These are phyloP conservation scores for Saccharata proteae DNA, from an alignment of 2,329 filamentous ascomycete genomes.

Conservation along the genomic window DNA sequence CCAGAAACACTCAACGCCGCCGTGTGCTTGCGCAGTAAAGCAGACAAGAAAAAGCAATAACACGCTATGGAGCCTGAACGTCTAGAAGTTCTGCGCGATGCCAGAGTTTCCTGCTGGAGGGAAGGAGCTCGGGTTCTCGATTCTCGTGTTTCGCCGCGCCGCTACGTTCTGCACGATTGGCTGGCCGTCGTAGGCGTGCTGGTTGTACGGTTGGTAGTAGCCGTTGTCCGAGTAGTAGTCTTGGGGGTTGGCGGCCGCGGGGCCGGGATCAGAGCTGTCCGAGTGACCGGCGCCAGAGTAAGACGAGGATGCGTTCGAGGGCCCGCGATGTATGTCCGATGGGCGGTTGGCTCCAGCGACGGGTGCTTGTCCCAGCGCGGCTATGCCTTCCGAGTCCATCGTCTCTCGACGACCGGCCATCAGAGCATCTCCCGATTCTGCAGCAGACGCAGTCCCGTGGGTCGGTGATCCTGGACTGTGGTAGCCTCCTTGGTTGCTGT, in stretches of 20 bases:
- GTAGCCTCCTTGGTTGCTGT: conserved; percentile 42
- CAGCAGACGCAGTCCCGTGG: conserved; percentile 50
- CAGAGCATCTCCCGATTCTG: conserved; percentile 56
- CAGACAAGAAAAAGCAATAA: too few species aligned
- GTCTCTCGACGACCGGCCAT: conserved; percentile 36
- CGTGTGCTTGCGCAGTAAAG: too few species aligned
- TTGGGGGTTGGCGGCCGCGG: conserved; percentile 37
- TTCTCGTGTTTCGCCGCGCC: conserved; percentile 83
- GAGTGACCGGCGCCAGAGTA: conserved; percentile 78
- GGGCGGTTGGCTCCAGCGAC: conserved; percentile 45
- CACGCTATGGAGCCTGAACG: too few species aligned
- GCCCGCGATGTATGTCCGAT: conserved; percentile 66
- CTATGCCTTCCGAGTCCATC: conserved; percentile 67
- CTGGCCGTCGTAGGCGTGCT: conserved; percentile 34
- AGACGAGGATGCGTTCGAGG: conserved; percentile 90
- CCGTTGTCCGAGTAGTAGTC: conserved; percentile 43
- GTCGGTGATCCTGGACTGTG: conserved; percentile 49
- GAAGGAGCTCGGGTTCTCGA: conserved; percentile 80
- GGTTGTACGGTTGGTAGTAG: conserved; percentile 38
- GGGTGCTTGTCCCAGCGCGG: conserved; percentile 60
- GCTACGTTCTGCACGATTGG: conserved; percentile 89
- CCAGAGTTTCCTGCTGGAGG: conserved; percentile 83
- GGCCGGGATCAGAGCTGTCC: conserved; percentile 45
- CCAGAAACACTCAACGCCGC: too few species aligned
- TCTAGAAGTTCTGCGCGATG: conserved; percentile 91